phyloP scores from a whole-genome alignment of 345 rosid genomes.

The Eucalyptus tenuipes region DNA sequence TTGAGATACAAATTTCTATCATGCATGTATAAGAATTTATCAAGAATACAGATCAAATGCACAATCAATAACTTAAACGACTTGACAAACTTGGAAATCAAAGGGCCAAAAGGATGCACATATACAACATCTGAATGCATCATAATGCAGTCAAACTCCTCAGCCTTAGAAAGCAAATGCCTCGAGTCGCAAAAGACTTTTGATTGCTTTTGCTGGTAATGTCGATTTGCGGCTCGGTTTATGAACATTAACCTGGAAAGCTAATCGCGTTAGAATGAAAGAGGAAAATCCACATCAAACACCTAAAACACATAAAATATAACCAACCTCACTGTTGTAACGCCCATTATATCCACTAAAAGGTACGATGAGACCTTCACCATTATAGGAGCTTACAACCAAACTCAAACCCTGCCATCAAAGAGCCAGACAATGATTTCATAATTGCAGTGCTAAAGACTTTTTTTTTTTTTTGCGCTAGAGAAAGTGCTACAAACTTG shows the following conservation, averaged over 20 bases:
- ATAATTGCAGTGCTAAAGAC: neutral
- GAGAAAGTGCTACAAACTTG: neutral
- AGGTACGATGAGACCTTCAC: constrained; percentile 76
- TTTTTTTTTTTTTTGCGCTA: neutral
- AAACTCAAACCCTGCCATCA: constrained; percentile 72
- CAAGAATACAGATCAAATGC: neutral
- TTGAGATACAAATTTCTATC: neutral
- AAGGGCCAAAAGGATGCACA: neutral
- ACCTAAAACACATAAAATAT: neutral
- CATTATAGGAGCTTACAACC: constrained; percentile 61
- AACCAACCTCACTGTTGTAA: constrained; percentile 76
- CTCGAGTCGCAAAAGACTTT: constrained; percentile 8
- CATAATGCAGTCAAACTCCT: neutral
- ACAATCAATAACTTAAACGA: neutral
- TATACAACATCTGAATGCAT: neutral
- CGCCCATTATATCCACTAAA: constrained; percentile 96
- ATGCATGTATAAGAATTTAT: neutral
- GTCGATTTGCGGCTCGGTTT: constrained; percentile 91
- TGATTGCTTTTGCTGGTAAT: constrained; percentile 51
- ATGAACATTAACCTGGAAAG: constrained; percentile 61
- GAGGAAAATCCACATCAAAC: neutral
- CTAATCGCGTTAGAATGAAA: neutral
- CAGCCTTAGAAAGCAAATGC: neutral
- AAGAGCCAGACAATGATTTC: neutral
- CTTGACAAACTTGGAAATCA: neutral